Conservation (phyloP, 179 eudicot species). For the Patellifolia procumbens region DNA sequence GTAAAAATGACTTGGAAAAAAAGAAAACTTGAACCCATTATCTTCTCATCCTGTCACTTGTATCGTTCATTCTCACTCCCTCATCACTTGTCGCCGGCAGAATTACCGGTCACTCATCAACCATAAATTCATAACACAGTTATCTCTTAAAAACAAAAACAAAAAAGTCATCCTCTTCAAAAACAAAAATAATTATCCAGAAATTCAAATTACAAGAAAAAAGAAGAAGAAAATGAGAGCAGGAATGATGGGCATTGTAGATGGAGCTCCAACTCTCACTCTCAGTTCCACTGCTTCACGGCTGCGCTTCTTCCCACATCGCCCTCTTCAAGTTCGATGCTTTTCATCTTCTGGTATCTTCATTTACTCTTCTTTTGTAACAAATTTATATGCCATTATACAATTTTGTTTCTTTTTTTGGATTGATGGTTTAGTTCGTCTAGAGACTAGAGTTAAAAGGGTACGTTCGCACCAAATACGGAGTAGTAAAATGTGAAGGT, state of each 20-base stretch:
- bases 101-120: too few species aligned
- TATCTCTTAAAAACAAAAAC: too few species aligned
- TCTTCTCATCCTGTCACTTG: too few species aligned
- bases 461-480: too few species aligned
- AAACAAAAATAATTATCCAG: conserved; percentile 21
- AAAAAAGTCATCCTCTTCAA: not conserved
- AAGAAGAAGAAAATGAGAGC: conserved; percentile 22
- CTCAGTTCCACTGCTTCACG: conserved; percentile 27
- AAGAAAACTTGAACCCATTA: too few species aligned
- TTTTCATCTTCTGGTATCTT: conserved; percentile 39
- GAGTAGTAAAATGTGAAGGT: too few species aligned
- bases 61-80: too few species aligned
- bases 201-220: not conserved
- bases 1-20: too few species aligned
- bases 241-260: conserved; percentile 30
- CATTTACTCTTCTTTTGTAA: not conserved
- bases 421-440: too few species aligned
- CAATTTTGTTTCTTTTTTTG: not conserved
- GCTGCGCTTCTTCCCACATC: conserved; percentile 12
- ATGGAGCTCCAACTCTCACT: conserved; percentile 31
- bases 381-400: not conserved
- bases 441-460: too few species aligned
- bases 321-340: conserved; percentile 26
- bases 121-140: too few species aligned
- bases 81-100: too few species aligned